Evolutionary conservation across 257 asterid species (phyloP), one percentile per base, ranked within the genome.

Genomic region (Plantago ovata): DNA sequence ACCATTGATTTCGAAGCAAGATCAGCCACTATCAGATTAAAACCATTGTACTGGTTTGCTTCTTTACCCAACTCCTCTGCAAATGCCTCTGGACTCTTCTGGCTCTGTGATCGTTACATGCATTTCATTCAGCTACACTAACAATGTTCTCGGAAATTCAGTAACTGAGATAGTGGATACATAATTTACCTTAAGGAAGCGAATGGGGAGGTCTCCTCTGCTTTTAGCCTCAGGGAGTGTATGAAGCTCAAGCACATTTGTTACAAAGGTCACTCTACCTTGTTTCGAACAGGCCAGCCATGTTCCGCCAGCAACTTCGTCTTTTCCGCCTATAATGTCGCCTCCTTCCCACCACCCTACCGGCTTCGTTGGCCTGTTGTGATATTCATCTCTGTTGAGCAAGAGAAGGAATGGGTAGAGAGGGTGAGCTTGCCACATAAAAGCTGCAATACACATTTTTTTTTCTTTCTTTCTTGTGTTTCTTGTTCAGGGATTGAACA

Each of bases 381-480:
- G 95, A 59, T 78, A 86, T 71, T 86, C 95, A 75, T 86, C 89
- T 64, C 95, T 81, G 71, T 86, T 86, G 18, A 78, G 86, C 73
- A 86, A 75, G 45, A 86, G 82, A 41, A 86, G 70, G 13, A 83
- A 79, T 36, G 93, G 91, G 69, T 86, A 83, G 13, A 57, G 45
- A 63, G 87, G 77, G 38, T 80, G 84, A 28, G 82, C 54, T 75
- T 83, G 83, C 95, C 95, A 83, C 72, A 83, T 36, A 54, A 83
- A 86, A 67, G 73, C 89, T 23, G 83, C 75, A 63, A 86, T 86
- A 60, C 93, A 86, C 92, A 83, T 84, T 63, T 58, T 76, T 42
- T 16, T 24, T 28, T 55, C 4, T n/a, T 38, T 15, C 13, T 36
- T 36, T n/a, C n/a, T n/a, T n/a, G n/a, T 55, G 6, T n/a, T 38